phyloP scores from a whole-genome alignment of 495 filamentous ascomycete genomes.

The Neurospora sp. region DNA sequence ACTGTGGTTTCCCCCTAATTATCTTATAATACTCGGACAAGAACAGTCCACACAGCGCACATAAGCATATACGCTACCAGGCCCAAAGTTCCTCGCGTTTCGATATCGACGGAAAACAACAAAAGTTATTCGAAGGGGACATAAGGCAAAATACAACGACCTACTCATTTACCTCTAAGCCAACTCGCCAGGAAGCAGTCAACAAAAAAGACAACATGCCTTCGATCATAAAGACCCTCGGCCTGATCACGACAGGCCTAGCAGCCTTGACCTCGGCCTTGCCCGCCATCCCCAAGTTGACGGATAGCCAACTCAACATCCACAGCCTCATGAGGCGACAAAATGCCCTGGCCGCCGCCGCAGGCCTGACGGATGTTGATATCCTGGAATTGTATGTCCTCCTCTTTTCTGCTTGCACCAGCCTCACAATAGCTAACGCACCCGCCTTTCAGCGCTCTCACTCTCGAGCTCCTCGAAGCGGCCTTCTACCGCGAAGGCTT shows the following conservation, averaged over 20 bases:
- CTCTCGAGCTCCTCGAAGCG: slow-evolving; percentile 53
- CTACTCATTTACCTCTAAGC: neutral
- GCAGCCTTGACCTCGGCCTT: slow-evolving; percentile 33
- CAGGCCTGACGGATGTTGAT: slow-evolving; percentile 50
- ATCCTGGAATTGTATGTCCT: slow-evolving; percentile 59
- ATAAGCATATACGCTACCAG: slow-evolving; percentile 9
- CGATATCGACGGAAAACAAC: slow-evolving; percentile 8
- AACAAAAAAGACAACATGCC: slow-evolving; percentile 30
- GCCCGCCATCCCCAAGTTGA: slow-evolving; percentile 36
- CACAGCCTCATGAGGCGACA: slow-evolving; percentile 40
- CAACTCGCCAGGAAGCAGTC: neutral
- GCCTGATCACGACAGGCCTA: slow-evolving; percentile 34
- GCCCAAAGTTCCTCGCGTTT: slow-evolving; percentile 25
- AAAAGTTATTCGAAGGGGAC: neutral
- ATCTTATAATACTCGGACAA: slow-evolving; percentile 29
- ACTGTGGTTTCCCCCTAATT: slow-evolving; percentile 19
- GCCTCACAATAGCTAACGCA: slow-evolving; percentile 10
- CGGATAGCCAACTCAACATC: slow-evolving; percentile 28
- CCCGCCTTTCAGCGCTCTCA: slow-evolving; percentile 42
- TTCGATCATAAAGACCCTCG: slow-evolving; percentile 34
- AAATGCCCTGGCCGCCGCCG: slow-evolving; percentile 39
- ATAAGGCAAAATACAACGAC: neutral
- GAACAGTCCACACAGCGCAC: neutral
- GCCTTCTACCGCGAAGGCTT: slow-evolving; percentile 54
- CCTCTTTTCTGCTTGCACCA: neutral